Conservation (phyloP, 1,284 basidiomycete genomes). For the Athelia sp. region DNA sequence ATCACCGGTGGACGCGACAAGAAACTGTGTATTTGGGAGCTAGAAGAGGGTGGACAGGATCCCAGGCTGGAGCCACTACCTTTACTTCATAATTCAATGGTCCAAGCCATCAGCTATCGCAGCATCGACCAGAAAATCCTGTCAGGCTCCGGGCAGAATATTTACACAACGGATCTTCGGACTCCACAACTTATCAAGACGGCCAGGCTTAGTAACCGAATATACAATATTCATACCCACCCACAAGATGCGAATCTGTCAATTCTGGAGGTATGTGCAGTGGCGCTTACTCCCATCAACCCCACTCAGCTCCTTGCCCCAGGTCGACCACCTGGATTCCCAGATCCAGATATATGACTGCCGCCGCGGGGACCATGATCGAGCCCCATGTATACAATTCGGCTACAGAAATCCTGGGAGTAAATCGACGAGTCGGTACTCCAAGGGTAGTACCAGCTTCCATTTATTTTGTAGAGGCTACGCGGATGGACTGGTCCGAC, state of each 20-base stretch:
- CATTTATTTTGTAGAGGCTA: constrained; percentile 42
- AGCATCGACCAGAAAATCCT: constrained; percentile 6
- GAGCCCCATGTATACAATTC: constrained; percentile 38
- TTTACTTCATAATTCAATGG: constrained; percentile 18
- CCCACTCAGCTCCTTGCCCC: constrained; percentile 13
- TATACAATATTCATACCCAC: constrained; percentile 43
- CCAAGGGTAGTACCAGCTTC: constrained; percentile 27
- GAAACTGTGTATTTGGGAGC: constrained; percentile 32
- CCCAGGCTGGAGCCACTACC: background rate
- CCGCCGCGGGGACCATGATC: constrained; percentile 30
- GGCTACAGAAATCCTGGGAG: constrained; percentile 29
- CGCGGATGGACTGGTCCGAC: constrained; percentile 35
- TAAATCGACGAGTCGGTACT: constrained; percentile 9
- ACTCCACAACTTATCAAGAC: constrained; percentile 6
- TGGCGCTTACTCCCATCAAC: constrained; percentile 6
- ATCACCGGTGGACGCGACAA: constrained; percentile 41
- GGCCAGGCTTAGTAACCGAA: constrained; percentile 30
- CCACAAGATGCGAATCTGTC: constrained; percentile 35
- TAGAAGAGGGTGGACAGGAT: background rate
- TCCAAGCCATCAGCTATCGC: constrained; percentile 32
- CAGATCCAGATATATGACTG: constrained; percentile 46
- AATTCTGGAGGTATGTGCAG: constrained; percentile 39
- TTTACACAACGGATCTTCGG: background rate
- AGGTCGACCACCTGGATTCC: constrained; percentile 44
- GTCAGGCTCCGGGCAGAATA: constrained; percentile 14